A percentile compares a stretch with the other conserved stretches of the same genome.
These are phyloP conservation scores for Edaphochlamys debaryana DNA, from an alignment of 139 green algal species.

Conservation along the genomic window DNA sequence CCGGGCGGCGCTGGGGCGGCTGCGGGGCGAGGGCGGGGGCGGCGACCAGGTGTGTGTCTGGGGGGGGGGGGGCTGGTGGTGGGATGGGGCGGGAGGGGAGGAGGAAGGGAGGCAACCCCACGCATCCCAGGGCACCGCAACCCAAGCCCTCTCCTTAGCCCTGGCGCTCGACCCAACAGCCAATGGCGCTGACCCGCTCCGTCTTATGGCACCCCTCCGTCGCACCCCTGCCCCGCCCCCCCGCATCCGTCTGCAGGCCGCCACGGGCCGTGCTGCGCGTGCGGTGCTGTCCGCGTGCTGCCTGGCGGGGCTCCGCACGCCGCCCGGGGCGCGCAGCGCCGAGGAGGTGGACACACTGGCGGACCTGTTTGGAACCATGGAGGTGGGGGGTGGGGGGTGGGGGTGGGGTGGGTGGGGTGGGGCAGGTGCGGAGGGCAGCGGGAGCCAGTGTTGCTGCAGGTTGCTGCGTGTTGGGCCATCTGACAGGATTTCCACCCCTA, in stretches of 20 bases:
- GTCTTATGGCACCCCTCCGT: not conserved
- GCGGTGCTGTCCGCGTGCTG: slow-evolving; percentile 44
- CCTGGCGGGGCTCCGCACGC: slow-evolving; percentile 29
- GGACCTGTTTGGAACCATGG: slow-evolving; percentile 39
- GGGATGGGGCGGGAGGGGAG: too few species aligned
- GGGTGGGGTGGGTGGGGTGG: not conserved
- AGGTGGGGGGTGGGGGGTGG: slow-evolving; percentile 28
- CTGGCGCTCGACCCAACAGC: too few species aligned
- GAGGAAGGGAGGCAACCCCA: too few species aligned
- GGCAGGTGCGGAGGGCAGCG: not conserved
- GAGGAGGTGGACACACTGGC: slow-evolving; percentile 47
- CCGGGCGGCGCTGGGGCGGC: slow-evolving; percentile 6
- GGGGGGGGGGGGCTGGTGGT: too few species aligned
- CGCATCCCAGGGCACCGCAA: too few species aligned
- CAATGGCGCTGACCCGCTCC: too few species aligned
- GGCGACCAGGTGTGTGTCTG: too few species aligned
- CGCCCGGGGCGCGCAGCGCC: slow-evolving; percentile 15
- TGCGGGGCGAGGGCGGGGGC: not conserved
- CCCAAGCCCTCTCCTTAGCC: too few species aligned
- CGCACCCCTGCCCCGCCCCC: not conserved
- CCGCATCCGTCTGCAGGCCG: not conserved
- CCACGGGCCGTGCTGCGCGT: slow-evolving; percentile 16
- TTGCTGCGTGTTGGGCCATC: too few species aligned
- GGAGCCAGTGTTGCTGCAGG: not conserved
- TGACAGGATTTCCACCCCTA: too few species aligned